Evolutionary conservation across 345 rosid genomes (phyloP).

Genomic region (Eucalyptus regnans): DNA sequence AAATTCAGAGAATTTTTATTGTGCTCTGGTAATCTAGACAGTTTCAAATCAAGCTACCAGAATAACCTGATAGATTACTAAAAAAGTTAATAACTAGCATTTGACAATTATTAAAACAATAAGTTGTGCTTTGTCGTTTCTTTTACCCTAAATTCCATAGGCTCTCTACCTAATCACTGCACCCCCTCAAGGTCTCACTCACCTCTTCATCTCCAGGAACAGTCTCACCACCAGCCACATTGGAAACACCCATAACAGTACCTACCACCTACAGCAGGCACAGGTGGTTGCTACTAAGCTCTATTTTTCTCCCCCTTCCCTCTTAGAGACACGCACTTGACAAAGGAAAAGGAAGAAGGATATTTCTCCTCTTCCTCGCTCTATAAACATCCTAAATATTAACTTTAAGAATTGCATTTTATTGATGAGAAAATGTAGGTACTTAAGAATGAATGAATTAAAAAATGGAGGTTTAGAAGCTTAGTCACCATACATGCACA

Average conservation of each 20-base stretch:
- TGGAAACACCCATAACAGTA: neutral
- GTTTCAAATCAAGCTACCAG: neutral
- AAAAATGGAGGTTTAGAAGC: neutral
- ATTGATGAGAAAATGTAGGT: neutral
- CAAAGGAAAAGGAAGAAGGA: neutral
- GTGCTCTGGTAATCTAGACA: neutral
- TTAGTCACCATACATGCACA: conserved; percentile 48
- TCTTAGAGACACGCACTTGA: neutral
- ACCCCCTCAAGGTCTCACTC: neutral
- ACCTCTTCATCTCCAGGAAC: neutral
- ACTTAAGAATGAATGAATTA: neutral
- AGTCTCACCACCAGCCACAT: neutral
- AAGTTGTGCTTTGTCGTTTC: neutral
- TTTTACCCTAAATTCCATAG: neutral
- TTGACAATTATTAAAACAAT: neutral
- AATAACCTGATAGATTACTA: neutral
- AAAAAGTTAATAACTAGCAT: neutral
- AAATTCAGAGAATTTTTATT: neutral
- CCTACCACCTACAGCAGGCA: neutral
- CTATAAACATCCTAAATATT: neutral
- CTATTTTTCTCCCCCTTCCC: neutral
- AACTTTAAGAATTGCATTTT: neutral
- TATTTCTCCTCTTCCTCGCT: neutral
- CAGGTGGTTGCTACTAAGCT: neutral
- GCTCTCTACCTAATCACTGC: neutral